Evolutionary conservation across 2,329 filamentous ascomycete species (phyloP).

Genomic region (Trichoderma atrobrunneum): DNA sequence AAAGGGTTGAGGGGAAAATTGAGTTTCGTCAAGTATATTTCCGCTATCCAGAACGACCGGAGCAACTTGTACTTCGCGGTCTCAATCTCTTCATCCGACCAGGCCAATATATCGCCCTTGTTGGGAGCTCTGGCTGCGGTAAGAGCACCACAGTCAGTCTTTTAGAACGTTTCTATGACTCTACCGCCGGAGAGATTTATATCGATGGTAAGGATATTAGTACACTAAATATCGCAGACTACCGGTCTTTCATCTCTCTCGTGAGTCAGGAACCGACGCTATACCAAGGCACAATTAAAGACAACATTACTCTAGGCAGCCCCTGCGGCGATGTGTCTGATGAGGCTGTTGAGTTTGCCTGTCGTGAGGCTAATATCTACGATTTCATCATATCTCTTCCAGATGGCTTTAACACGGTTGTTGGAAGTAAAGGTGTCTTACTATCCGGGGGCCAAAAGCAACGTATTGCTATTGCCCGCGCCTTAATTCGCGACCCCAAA

Average conservation of each 20-base stretch:
- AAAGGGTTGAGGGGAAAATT: not conserved
- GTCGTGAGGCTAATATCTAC: not conserved
- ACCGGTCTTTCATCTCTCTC: not conserved
- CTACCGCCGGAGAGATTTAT: not conserved
- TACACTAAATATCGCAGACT: not conserved
- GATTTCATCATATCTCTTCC: not conserved
- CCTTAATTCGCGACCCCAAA: not conserved
- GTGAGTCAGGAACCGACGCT: not conserved
- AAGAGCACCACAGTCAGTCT: not conserved
- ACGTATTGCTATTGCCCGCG: not conserved
- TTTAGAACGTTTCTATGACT: not conserved
- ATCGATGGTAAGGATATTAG: not conserved
- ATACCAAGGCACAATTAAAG: not conserved
- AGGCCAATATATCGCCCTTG: not conserved
- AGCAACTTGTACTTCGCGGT: not conserved
- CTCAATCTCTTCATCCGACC: not conserved
- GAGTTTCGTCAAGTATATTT: not conserved
- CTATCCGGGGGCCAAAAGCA: not conserved
- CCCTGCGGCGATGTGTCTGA: not conserved
- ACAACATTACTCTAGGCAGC: not conserved
- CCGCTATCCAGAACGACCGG: not conserved
- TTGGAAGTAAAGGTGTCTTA: not conserved
- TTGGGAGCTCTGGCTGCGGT: not conserved
- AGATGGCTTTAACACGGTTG: not conserved
- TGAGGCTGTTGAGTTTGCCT: not conserved